A percentile compares a stretch with the other conserved stretches of the same genome.
These are phyloP conservation scores for Coemansia sp. DNA, from an alignment of 192 early-diverging fungal species.

Conservation along the genomic window DNA sequence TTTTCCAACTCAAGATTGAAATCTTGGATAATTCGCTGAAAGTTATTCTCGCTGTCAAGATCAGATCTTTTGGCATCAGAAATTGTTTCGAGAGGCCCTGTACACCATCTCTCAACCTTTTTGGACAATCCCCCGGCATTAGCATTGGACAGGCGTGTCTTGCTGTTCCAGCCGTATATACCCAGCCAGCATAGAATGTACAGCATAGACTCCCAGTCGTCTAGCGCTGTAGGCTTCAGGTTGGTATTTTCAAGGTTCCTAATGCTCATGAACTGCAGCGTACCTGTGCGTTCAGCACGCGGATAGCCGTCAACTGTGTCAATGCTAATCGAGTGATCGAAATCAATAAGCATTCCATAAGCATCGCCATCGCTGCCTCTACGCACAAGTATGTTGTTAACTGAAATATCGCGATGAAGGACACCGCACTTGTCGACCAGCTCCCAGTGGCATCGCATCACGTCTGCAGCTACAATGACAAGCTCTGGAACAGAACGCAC, in stretches of 20 bases:
- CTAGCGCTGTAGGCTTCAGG: too few species aligned
- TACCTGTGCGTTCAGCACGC: slow-evolving; percentile 10
- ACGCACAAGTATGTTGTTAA: slow-evolving; percentile 16
- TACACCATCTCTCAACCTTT: too few species aligned
- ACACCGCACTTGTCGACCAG: neutral
- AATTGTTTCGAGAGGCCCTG: neutral
- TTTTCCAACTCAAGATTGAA: neutral
- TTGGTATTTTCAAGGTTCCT: neutral
- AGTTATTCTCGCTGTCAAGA: neutral
- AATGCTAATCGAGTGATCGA: slow-evolving; percentile 8
- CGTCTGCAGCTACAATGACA: neutral
- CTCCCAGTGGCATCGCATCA: neutral
- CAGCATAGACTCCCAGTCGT: too few species aligned
- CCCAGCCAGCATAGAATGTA: slow-evolving; percentile 17
- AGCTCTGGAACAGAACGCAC: too few species aligned
- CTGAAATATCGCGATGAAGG: neutral
- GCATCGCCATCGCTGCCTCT: neutral
- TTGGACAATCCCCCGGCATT: too few species aligned
- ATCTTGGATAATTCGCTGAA: neutral
- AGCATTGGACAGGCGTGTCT: too few species aligned
- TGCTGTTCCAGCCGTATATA: neutral
- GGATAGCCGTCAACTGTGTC: neutral
- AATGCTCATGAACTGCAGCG: slow-evolving; percentile 21
- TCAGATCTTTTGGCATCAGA: neutral
- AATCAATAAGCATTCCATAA: slow-evolving; percentile 20